phyloP scores from a whole-genome alignment of 805 yeast genomes.

The Phaffomyces thermotolerans region DNA sequence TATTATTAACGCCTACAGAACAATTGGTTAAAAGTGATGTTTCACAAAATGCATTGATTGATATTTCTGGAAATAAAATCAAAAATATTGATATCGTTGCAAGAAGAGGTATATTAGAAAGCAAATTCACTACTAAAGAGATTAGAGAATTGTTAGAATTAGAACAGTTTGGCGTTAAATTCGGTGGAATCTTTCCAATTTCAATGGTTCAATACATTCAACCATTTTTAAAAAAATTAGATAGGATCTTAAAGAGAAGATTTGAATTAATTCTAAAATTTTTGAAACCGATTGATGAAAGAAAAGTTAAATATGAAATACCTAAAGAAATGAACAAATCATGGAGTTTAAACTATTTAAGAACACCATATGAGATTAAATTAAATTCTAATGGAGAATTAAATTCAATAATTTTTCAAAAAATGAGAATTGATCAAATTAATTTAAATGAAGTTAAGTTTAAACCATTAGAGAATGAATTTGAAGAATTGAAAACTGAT shows the following conservation, averaged over 20 bases:
- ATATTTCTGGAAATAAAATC: conserved; percentile 48
- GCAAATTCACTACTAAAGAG: conserved; percentile 91
- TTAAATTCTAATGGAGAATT: conserved; percentile 31
- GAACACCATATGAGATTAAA: conserved; percentile 51
- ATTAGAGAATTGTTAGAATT: conserved; percentile 75
- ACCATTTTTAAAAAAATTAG: conserved; percentile 23
- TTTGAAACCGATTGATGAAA: conserved; percentile 26
- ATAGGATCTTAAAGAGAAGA: conserved; percentile 56
- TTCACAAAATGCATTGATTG: conserved; percentile 47
- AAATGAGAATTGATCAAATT: conserved; percentile 38
- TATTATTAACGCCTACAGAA: conserved; percentile 50
- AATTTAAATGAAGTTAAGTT: conserved; percentile 22
- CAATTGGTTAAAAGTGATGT: conserved; percentile 73
- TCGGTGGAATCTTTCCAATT: conserved; percentile 37
- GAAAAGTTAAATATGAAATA: conserved; percentile 16
- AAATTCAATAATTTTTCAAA: conserved; percentile 40
- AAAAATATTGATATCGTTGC: conserved; percentile 67
- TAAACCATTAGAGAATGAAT: conserved; percentile 16
- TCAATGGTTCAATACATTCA: conserved; percentile 12
- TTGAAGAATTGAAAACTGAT: conserved; percentile 40
- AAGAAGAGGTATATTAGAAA: conserved; percentile 76
- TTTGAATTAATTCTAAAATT: conserved; percentile 56
- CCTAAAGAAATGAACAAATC: conserved; percentile 11
- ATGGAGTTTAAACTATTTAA: conserved; percentile 69
- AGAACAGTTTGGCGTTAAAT: conserved; percentile 38